Percentiles rank a stretch among this genome's conserved stretches.
Evolutionary conservation across 306 rosid species (phyloP).

Genomic region (Comarum palustre): DNA sequence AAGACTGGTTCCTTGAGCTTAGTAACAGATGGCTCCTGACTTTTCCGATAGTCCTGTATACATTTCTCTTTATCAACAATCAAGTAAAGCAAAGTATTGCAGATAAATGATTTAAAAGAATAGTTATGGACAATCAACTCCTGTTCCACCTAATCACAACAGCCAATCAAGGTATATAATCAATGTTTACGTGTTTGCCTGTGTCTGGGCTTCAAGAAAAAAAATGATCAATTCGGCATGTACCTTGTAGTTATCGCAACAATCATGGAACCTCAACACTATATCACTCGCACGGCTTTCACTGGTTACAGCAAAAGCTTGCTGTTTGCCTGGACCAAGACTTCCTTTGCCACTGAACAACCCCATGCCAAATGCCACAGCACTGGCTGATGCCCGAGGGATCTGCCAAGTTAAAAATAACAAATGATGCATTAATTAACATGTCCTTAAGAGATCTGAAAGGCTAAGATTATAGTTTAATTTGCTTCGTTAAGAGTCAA

Average conservation of each 20-base stretch:
- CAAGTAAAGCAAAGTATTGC: not conserved
- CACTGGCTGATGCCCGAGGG: conserved; percentile 96
- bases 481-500: not conserved
- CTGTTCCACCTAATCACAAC: not conserved
- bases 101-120: not conserved
- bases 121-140: not conserved
- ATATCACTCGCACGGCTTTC: conserved; percentile 89
- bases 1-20: conserved; percentile 73
- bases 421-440: conserved; percentile 16
- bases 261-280: conserved; percentile 69
- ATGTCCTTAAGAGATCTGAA: conserved; percentile 8
- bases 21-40: conserved; percentile 69
- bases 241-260: conserved; percentile 84
- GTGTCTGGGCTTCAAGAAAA: not conserved
- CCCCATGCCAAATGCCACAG: conserved; percentile 96
- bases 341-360: conserved; percentile 71
- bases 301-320: conserved; percentile 80
- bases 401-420: conserved; percentile 41
- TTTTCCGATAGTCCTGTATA: conserved; percentile 61
- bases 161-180: not conserved
- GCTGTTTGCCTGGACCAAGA: conserved; percentile 69
- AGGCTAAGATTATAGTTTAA: not conserved
- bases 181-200: not conserved
- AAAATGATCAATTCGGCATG: conserved; percentile 15
- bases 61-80: conserved; percentile 9